Conservation (phyloP, 2,329 filamentous ascomycete genomes). For the Cryphonectria parasitica region DNA sequence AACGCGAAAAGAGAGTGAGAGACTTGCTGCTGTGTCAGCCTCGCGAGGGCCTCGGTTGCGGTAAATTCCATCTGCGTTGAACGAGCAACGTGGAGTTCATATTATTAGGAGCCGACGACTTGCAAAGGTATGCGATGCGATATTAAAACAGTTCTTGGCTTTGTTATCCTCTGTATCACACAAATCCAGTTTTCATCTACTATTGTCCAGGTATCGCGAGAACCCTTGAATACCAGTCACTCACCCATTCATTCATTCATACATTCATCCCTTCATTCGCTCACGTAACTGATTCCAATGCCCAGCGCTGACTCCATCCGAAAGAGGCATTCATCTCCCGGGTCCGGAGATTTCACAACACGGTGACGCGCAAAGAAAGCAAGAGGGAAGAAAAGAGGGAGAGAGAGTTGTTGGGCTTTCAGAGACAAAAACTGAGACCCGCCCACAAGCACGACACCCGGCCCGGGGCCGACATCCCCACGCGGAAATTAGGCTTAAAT, state of each 20-base stretch:
- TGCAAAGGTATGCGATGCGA: not conserved
- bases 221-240: not conserved
- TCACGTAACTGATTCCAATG: not conserved
- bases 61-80: not conserved
- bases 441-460: constrained; percentile 7
- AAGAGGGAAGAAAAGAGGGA: not conserved
- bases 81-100: not conserved
- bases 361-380: not conserved
- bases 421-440: not conserved
- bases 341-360: constrained; percentile 14
- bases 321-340: constrained; percentile 17
- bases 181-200: not conserved
- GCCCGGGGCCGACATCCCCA: constrained; percentile 14
- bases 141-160: not conserved
- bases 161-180: not conserved
- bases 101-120: not conserved
- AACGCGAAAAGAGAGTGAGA: not conserved
- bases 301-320: not conserved
- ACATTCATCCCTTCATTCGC: not conserved
- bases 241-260: not conserved
- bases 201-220: not conserved
- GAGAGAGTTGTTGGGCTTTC: not conserved
- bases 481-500: constrained; percentile 29
- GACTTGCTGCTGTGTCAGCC: not conserved
- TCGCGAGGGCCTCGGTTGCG: not conserved